Evolutionary conservation across 768 basidiomycete genomes (phyloP), one percentile per base, ranked within the genome.

Genomic region (Trametes maxima): DNA sequence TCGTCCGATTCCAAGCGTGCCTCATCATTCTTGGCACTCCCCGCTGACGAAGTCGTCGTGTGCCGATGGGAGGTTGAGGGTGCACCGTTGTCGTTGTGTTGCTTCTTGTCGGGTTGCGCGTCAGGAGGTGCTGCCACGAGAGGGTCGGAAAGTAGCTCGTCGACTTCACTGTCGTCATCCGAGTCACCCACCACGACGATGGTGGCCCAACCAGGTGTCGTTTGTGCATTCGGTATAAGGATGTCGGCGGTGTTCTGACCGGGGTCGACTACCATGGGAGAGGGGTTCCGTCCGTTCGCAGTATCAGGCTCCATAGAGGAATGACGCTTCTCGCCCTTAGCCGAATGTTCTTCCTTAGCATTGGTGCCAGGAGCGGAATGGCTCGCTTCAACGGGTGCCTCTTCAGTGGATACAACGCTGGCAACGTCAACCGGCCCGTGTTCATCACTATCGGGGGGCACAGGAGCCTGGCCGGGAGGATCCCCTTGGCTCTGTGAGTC

Each of bases 1-100:
- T 67, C 65, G 57, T 67, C 65, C 35, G 62, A 60, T n/a, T 67
- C 65, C 11, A 66, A 45, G 22, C 21, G 44, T 17, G 6, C 40
- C 37, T 25, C 25, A 2, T 10, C 44, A 21, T 11, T 37, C 47
- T 17, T 25, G 37, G 28, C 19, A 2, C 5, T 33, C 42, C 16
- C 8, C 39, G 17, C 21, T 43, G n/a, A n/a, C n/a, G 1, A 25
- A 45, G 19, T 7, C 35, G 21, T n/a, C 33, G n/a, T 50, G 14
- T 17, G 7, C 49, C 10, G 33, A 33, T 5, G 10, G 7, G 16
- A 5, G n/a, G 35, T 36, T 1, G 35, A n/a, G 2, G 5, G 49
- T 13, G 12, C 10, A 10, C 21, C 21, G 3, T 19, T 2, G 21
- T 8, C 11, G 10, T 19, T 10, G 21, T 22, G 45, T 24, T 19